phyloP scores from a whole-genome alignment of 345 rosid genomes.

The Draba incana region DNA sequence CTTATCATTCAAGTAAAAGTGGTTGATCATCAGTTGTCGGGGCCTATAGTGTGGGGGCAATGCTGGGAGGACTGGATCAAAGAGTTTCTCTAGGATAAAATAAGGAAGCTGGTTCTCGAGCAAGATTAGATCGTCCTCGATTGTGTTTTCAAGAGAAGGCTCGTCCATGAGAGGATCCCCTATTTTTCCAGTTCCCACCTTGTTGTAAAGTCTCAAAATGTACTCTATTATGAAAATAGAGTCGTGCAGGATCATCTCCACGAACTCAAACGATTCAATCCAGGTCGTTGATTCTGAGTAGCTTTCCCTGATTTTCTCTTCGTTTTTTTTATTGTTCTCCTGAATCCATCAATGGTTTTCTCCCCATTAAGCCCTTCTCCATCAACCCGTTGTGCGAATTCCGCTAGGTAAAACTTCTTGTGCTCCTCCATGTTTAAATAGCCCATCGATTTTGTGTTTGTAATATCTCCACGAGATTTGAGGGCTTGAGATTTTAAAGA shows the following conservation, averaged over 20 bases:
- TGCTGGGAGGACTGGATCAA: neutral
- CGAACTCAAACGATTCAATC: neutral
- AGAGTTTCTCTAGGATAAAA: conserved; percentile 23
- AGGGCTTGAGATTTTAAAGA: conserved; percentile 9
- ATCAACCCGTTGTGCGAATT: neutral
- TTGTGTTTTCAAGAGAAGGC: neutral
- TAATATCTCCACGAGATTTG: conserved; percentile 4
- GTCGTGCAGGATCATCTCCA: conserved; percentile 23
- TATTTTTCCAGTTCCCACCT: neutral
- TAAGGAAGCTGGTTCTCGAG: conserved; percentile 35
- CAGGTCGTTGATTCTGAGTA: conserved; percentile 19
- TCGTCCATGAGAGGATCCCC: neutral
- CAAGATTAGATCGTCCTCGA: conserved; percentile 1
- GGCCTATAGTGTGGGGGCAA: neutral
- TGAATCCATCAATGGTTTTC: neutral
- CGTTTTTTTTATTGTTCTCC: neutral
- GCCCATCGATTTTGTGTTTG: conserved; percentile 2
- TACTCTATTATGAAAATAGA: conserved; percentile 25
- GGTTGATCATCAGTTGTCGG: neutral
- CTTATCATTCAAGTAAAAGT: neutral
- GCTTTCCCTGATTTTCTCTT: neutral
- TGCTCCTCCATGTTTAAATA: conserved; percentile 22
- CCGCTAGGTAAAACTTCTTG: conserved; percentile 8
- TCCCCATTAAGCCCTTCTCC: neutral
- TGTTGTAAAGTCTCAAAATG: neutral